Evolutionary conservation across 352 stramenopile species (phyloP).

Genomic region (Phytophthora constricta): DNA sequence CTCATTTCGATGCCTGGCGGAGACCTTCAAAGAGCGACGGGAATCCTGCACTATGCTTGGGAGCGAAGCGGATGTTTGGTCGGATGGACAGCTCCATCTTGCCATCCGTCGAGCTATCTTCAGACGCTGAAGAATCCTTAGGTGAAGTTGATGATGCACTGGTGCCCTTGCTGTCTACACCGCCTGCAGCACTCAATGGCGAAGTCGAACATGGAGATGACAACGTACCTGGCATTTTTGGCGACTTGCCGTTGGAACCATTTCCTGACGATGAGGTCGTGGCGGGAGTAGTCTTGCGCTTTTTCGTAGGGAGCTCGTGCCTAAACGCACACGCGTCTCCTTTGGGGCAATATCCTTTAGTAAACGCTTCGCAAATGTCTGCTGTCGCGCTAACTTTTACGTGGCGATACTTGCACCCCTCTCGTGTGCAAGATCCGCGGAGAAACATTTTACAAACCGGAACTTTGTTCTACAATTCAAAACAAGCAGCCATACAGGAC

Average conservation of each 20-base stretch:
- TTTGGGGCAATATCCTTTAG: conserved; percentile 70
- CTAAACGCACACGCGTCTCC: conserved; percentile 60
- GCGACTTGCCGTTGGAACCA: conserved; percentile 5
- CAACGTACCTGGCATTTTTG: conserved; percentile 47
- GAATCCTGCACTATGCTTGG: conserved; percentile 52
- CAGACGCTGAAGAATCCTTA: conserved; percentile 13
- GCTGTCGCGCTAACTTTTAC: conserved; percentile 81
- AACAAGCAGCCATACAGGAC: conserved; percentile 17
- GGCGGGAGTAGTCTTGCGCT: conserved; percentile 13
- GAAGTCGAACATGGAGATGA: conserved; percentile 24
- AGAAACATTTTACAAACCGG: conserved; percentile 85
- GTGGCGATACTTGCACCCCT: conserved; percentile 81
- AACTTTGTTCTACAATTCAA: conserved; percentile 74
- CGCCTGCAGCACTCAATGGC: not conserved
- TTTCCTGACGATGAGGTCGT: conserved; percentile 4
- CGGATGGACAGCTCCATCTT: conserved; percentile 53
- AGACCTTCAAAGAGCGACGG: conserved; percentile 54
- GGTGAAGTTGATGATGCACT: conserved; percentile 11
- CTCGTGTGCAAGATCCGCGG: conserved; percentile 70
- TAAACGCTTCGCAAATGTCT: conserved; percentile 67
- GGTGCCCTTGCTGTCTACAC: not conserved
- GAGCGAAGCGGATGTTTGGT: conserved; percentile 76
- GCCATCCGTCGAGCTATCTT: conserved; percentile 18
- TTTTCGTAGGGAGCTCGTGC: conserved; percentile 62
- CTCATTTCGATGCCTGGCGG: conserved; percentile 30